Evolutionary conservation across 495 filamentous ascomycete species (phyloP).

Genomic region (Penicillium flavigenum): DNA sequence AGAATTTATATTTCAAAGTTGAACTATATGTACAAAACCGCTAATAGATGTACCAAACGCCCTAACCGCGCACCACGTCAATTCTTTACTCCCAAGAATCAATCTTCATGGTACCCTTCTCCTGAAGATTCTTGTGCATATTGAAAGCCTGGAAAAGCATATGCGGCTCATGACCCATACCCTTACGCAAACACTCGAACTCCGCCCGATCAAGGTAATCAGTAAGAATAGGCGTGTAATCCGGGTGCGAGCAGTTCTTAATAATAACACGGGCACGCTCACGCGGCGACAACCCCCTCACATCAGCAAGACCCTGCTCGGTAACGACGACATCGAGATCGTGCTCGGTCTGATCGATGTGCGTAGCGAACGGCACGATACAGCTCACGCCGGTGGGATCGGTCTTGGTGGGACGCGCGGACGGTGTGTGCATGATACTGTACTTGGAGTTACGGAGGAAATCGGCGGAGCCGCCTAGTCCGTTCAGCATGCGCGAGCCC

Average conservation of each 20-base stretch:
- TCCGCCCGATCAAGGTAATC: slow-evolving; percentile 88
- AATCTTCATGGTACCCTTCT: slow-evolving; percentile 85
- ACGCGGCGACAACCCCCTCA: slow-evolving; percentile 74
- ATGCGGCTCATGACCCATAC: slow-evolving; percentile 88
- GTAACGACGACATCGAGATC: slow-evolving; percentile 87
- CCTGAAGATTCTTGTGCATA: slow-evolving; percentile 79
- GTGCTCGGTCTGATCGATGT: slow-evolving; percentile 92
- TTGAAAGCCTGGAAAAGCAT: slow-evolving; percentile 81
- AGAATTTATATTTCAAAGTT: not conserved
- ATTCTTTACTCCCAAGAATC: slow-evolving; percentile 49
- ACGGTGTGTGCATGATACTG: slow-evolving; percentile 92
- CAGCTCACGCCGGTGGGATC: slow-evolving; percentile 82
- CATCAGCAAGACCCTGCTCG: slow-evolving; percentile 84
- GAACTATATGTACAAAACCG: slow-evolving; percentile 6
- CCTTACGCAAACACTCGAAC: slow-evolving; percentile 82
- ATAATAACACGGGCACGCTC: slow-evolving; percentile 87
- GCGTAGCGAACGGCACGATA: slow-evolving; percentile 91
- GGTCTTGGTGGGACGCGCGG: slow-evolving; percentile 73
- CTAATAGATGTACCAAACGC: slow-evolving; percentile 25
- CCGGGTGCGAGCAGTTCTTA: slow-evolving; percentile 82
- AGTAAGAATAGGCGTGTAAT: slow-evolving; percentile 76
- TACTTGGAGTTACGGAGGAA: slow-evolving; percentile 84
- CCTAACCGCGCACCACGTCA: not conserved
- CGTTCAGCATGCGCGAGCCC: slow-evolving; percentile 89
- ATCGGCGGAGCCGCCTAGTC: slow-evolving; percentile 83